Base-by-base conservation (phyloP, 2,329 filamentous ascomycete species). In the Ascochyta viciae-villosae region DNA sequence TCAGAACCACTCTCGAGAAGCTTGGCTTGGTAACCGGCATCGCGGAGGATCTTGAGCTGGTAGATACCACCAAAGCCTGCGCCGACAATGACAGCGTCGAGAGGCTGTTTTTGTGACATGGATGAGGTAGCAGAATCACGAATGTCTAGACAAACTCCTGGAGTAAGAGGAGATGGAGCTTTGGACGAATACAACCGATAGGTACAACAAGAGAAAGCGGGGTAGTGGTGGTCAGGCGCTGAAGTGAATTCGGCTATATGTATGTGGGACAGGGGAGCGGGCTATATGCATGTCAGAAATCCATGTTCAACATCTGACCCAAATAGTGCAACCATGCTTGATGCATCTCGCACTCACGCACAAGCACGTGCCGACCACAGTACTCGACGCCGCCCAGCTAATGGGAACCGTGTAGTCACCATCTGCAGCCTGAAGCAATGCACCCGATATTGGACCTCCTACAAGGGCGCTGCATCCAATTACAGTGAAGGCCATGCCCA, bases 401-500 rank as follows among this genome's bases (percentile, higher is more conserved):
- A 68, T 66, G 3, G 63, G 59, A 16, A 52, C 60, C 0, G 26
- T 54, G 56, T 74, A 78, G 19, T 62, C 49, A 5, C 70, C 70
- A 24, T 77, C 73, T 13, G 76, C 78, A 15, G 70, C 70, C 43
- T 74, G 72, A 57, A 85, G 58, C 45, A 85, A 80, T 3, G 80
- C 80, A 10, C 83, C 83, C 15, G 77, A 77, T 40, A 85, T 81
- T 0, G 83, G 83, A 0, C 82, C 82, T 7, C 83, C 83, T 1
- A 83, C 74, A 56, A 85, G 61, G 38, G 84, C 65, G 1, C 81
- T 82, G 22, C 84, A 74, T 0, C 78, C 77, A 12, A 77, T 78
- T n/a, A 80, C 72, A 3, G 76, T 76, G 61, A 85, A 85, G 2
- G 78, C 75, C 81, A 84, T 83, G 0, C 83, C 83, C 61, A 85